A percentile compares a stretch with the other conserved stretches of the same genome.
phyloP scores from a whole-genome alignment of 2,329 filamentous ascomycete species.

The Dendrostoma leiphaemia region DNA sequence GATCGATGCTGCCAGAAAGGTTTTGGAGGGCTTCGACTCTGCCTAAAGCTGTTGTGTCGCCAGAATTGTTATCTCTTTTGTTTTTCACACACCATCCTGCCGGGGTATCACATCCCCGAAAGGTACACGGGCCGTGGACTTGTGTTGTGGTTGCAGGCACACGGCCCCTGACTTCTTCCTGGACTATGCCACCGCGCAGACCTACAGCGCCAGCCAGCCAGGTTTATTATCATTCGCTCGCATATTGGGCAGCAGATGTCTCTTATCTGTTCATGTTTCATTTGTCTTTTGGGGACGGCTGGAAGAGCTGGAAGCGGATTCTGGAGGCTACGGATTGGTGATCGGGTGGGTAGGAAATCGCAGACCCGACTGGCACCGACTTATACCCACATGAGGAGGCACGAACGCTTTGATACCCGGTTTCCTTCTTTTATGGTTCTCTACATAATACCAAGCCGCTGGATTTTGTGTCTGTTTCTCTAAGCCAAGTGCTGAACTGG shows the following conservation, averaged over 20 bases:
- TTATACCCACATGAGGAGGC: background rate
- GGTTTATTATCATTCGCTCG: background rate
- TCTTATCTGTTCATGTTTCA: background rate
- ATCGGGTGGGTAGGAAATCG: background rate
- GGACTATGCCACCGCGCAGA: background rate
- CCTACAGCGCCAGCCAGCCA: background rate
- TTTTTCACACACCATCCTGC: background rate
- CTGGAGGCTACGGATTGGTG: background rate
- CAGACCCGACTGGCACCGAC: background rate
- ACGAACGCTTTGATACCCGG: conserved; percentile 18
- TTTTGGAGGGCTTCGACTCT: conserved; percentile 66
- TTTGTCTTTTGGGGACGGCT: background rate
- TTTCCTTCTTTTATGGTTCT: background rate
- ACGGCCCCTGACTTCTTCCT: background rate
- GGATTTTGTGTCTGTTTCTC: background rate
- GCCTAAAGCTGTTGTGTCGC: background rate
- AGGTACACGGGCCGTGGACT: no score
- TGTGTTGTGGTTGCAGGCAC: background rate
- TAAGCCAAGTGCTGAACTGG: background rate
- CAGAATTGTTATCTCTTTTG: background rate
- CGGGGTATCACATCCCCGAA: no score
- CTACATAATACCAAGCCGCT: conserved; percentile 2
- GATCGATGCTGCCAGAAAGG: conserved; percentile 70
- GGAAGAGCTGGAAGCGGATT: background rate
- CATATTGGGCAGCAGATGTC: background rate